phyloP scores from a whole-genome alignment of 495 filamentous ascomycete genomes.

The Coniosporium apollinis region DNA sequence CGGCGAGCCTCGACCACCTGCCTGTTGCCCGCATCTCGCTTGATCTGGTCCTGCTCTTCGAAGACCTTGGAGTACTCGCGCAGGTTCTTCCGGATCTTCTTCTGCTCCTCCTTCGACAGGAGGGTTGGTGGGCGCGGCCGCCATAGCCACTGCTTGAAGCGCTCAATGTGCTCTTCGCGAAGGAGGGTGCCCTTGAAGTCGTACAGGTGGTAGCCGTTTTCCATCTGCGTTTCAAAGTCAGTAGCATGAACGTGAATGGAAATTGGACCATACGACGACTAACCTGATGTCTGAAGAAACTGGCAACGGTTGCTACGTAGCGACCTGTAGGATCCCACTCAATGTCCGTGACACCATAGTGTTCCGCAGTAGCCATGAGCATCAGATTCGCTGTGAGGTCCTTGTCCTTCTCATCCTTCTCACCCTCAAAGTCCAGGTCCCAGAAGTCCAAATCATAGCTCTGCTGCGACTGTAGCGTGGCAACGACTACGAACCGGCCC shows the following conservation, averaged over 20 bases:
- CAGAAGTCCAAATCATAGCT: slow-evolving; percentile 93
- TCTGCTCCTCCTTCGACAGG: slow-evolving; percentile 87
- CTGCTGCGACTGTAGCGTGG: slow-evolving; percentile 78
- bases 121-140: slow-evolving; percentile 79
- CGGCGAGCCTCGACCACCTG: slow-evolving; percentile 81
- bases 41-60: slow-evolving; percentile 85
- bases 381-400: slow-evolving; percentile 87
- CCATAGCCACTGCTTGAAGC: slow-evolving; percentile 95
- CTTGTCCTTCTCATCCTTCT: slow-evolving; percentile 82
- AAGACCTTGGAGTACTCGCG: slow-evolving; percentile 89
- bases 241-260: background rate
- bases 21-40: slow-evolving; percentile 79
- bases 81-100: slow-evolving; percentile 93
- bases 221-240: slow-evolving; percentile 47
- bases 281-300: slow-evolving; percentile 88
- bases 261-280: slow-evolving; percentile 20
- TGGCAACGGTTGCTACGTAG: slow-evolving; percentile 81
- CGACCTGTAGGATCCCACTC: slow-evolving; percentile 96
- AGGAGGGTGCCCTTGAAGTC: slow-evolving; percentile 84
- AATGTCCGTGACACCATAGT: slow-evolving; percentile 93
- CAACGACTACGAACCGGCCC: slow-evolving; percentile 85
- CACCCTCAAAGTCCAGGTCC: slow-evolving; percentile 94
- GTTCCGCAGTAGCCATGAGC: slow-evolving; percentile 79
- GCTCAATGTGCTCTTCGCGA: slow-evolving; percentile 82
- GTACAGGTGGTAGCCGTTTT: slow-evolving; percentile 96